These are phyloP conservation scores for Austropuccinia psidii DNA, from an alignment of 1,284 basidiomycete species.

Conservation along the genomic window DNA sequence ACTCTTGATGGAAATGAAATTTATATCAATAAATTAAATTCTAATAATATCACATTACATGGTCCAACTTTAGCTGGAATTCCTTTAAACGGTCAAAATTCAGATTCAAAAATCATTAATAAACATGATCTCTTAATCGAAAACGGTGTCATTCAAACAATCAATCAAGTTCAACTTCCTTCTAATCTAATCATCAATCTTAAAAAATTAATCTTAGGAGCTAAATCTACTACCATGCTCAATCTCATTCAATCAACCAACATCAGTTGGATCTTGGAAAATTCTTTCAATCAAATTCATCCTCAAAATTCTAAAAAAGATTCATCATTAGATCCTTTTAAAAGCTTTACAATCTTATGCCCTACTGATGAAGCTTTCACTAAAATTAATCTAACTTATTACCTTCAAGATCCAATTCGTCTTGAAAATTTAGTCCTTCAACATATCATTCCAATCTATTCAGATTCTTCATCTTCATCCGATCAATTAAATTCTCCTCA, in stretches of 20 bases:
- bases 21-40: constrained; percentile 51
- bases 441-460: constrained; percentile 67
- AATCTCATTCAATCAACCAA: constrained; percentile 73
- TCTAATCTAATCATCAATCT: constrained; percentile 76
- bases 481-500: constrained; percentile 31
- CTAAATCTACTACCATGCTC: constrained; percentile 69
- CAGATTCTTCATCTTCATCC: constrained; percentile 2
- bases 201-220: constrained; percentile 80
- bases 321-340: neutral
- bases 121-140: constrained; percentile 63
- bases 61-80: constrained; percentile 57
- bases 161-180: constrained; percentile 76
- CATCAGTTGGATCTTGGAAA: constrained; percentile 81
- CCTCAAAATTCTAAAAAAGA: neutral
- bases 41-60: constrained; percentile 39
- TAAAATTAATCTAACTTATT: constrained; percentile 69
- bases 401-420: constrained; percentile 54
- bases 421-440: constrained; percentile 70
- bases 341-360: constrained; percentile 67
- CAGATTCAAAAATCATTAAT: constrained; percentile 41
- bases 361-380: constrained; percentile 90
- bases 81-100: neutral
- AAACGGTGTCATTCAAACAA: constrained; percentile 84
- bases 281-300: constrained; percentile 46
- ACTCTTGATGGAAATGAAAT: constrained; percentile 50